Evolutionary conservation across 2,329 filamentous ascomycete species (phyloP).

Genomic region (Epichloe sp.): DNA sequence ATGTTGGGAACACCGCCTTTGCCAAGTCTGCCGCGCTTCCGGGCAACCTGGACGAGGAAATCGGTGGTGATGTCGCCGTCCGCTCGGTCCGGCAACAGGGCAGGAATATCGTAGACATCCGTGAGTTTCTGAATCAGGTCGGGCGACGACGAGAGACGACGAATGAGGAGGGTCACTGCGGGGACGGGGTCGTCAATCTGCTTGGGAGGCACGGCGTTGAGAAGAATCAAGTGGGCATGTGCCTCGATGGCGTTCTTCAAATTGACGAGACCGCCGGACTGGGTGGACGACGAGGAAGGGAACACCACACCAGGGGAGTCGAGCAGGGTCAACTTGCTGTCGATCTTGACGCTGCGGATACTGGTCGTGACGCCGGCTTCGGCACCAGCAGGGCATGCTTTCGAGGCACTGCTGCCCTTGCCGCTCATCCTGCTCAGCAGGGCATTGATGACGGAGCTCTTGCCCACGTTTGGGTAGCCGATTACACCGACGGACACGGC

Average conservation of each 20-base stretch:
- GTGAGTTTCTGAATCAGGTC: slow-evolving; percentile 69
- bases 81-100: slow-evolving; percentile 53
- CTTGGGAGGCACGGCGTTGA: slow-evolving; percentile 87
- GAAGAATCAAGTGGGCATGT: slow-evolving; percentile 71
- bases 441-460: slow-evolving; percentile 93
- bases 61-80: slow-evolving; percentile 72
- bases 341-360: slow-evolving; percentile 81
- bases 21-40: slow-evolving; percentile 80
- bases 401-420: slow-evolving; percentile 40
- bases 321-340: slow-evolving; percentile 85
- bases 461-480: slow-evolving; percentile 91
- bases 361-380: slow-evolving; percentile 87
- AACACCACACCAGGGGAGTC: slow-evolving; percentile 94
- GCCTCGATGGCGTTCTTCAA: slow-evolving; percentile 55
- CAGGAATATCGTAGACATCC: slow-evolving; percentile 70
- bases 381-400: slow-evolving; percentile 73
- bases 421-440: slow-evolving; percentile 65
- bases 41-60: slow-evolving; percentile 87
- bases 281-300: slow-evolving; percentile 44
- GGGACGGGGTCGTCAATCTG: slow-evolving; percentile 88
- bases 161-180: slow-evolving; percentile 72
- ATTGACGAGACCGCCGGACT: slow-evolving; percentile 28
- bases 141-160: slow-evolving; percentile 59
- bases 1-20: slow-evolving; percentile 86
- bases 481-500: slow-evolving; percentile 87